Percentiles rank a stretch among this genome's conserved stretches.
phyloP scores from a whole-genome alignment of 2,329 filamentous ascomycete genomes.

The Trichothecium roseum region DNA sequence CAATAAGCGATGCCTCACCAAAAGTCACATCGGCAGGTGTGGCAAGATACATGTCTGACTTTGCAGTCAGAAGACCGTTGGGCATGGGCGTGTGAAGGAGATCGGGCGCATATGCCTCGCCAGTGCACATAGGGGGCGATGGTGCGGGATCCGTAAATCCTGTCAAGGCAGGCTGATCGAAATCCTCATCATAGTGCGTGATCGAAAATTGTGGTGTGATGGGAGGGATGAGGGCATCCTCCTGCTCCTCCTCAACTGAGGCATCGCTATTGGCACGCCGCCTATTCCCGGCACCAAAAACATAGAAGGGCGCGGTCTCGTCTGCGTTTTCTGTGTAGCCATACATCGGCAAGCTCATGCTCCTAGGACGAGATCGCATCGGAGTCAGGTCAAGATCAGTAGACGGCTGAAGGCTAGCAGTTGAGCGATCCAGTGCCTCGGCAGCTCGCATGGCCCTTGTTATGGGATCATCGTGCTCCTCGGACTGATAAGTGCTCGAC shows the following conservation, averaged over 20 bases:
- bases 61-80: constrained; percentile 17
- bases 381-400: constrained; percentile 37
- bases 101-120: constrained; percentile 18
- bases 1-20: constrained; percentile 27
- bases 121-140: constrained; percentile 20
- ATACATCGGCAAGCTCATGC: constrained; percentile 39
- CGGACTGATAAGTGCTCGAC: background rate
- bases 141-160: constrained; percentile 12
- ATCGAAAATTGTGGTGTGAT: constrained; percentile 16
- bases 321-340: constrained; percentile 31
- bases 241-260: constrained; percentile 5
- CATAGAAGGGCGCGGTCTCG: constrained; percentile 34
- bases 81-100: constrained; percentile 9
- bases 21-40: constrained; percentile 26
- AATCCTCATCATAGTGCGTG: constrained; percentile 16
- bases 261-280: constrained; percentile 1
- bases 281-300: constrained; percentile 27
- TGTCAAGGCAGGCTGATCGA: constrained; percentile 10
- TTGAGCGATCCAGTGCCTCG: constrained; percentile 45
- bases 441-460: constrained; percentile 48
- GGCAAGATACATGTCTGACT: constrained; percentile 20
- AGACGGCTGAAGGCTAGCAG: constrained; percentile 39
- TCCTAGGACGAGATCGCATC: constrained; percentile 32
- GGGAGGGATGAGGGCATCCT: constrained; percentile 9
- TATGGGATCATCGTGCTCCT: constrained; percentile 30